Evolutionary conservation across 1,284 basidiomycete species (phyloP).

Genomic region (Ceratobasidium sp.): DNA sequence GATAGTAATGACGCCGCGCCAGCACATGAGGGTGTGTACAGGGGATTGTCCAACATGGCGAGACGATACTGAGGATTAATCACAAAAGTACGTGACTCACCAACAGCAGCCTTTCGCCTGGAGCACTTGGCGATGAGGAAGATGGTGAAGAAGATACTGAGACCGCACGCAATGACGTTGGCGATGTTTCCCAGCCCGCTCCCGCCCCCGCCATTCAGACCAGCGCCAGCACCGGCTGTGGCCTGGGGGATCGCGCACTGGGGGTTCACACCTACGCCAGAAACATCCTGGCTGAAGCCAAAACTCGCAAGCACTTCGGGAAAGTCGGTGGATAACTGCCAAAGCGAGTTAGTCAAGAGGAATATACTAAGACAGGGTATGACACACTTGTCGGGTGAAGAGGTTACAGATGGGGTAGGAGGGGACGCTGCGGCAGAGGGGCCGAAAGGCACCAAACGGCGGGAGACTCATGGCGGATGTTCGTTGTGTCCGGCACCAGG

Average conservation of each 20-base stretch:
- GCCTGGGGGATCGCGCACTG: conserved; percentile 64
- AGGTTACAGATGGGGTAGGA: conserved; percentile 79
- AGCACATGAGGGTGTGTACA: conserved; percentile 1
- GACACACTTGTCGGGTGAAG: conserved; percentile 69
- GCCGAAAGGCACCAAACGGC: conserved; percentile 68
- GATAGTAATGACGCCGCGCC: conserved; percentile 1
- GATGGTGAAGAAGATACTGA: conserved; percentile 66
- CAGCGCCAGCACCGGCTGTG: conserved; percentile 48
- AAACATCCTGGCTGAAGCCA: conserved; percentile 59
- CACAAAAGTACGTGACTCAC: conserved; percentile 47
- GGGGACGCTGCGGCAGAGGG: conserved; percentile 67
- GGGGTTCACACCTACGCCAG: conserved; percentile 69
- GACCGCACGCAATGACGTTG: conserved; percentile 72
- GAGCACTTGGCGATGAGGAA: conserved; percentile 61
- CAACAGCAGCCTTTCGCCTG: conserved; percentile 65
- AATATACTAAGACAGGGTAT: neutral
- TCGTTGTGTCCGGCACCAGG: conserved; percentile 35
- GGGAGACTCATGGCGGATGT: conserved; percentile 29
- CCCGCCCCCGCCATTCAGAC: conserved; percentile 53
- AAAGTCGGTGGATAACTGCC: conserved; percentile 28
- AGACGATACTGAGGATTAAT: neutral
- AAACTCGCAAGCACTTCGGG: conserved; percentile 50
- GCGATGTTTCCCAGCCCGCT: conserved; percentile 74
- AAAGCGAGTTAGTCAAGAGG: conserved; percentile 11
- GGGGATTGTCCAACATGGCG: neutral